A percentile compares a stretch with the other conserved stretches of the same genome.
Evolutionary conservation across 345 rosid genomes (phyloP).

Genomic region (Syzygium oleosum): DNA sequence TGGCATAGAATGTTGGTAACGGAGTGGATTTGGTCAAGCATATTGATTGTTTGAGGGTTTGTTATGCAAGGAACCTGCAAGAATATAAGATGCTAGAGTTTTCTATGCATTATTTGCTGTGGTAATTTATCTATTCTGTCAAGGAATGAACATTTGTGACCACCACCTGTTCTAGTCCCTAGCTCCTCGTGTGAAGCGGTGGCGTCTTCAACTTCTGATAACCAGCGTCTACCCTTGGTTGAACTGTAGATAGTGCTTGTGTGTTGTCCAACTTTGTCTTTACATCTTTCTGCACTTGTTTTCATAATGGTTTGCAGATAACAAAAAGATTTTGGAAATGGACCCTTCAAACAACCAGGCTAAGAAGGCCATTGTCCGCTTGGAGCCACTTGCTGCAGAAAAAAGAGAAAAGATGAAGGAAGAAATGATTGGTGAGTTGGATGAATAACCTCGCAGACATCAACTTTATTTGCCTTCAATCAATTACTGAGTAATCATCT

Average conservation of each 20-base stretch:
- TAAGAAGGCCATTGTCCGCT: conserved; percentile 45
- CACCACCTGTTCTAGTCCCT: background rate
- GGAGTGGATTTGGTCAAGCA: background rate
- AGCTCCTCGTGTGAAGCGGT: too few relatives aligned
- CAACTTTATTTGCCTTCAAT: background rate
- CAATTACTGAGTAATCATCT: background rate
- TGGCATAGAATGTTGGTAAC: background rate
- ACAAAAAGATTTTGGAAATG: conserved; percentile 73
- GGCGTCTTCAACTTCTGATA: too few relatives aligned
- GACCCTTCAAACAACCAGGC: conserved; percentile 80
- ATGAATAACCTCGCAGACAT: background rate
- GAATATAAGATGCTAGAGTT: background rate
- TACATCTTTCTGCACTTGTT: background rate
- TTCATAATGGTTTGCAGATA: conserved; percentile 32
- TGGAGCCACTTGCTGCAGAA: conserved; percentile 87
- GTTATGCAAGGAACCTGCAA: background rate
- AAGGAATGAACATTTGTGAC: background rate
- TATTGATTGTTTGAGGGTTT: background rate
- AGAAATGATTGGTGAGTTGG: conserved; percentile 81
- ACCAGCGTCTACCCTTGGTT: background rate
- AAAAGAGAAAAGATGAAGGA: conserved; percentile 97
- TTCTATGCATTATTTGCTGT: background rate
- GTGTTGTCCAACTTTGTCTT: background rate
- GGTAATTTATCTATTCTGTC: background rate
- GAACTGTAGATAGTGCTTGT: background rate